Evolutionary conservation across 1,284 basidiomycete species (phyloP).

Genomic region (Leccinum pallidistipes): DNA sequence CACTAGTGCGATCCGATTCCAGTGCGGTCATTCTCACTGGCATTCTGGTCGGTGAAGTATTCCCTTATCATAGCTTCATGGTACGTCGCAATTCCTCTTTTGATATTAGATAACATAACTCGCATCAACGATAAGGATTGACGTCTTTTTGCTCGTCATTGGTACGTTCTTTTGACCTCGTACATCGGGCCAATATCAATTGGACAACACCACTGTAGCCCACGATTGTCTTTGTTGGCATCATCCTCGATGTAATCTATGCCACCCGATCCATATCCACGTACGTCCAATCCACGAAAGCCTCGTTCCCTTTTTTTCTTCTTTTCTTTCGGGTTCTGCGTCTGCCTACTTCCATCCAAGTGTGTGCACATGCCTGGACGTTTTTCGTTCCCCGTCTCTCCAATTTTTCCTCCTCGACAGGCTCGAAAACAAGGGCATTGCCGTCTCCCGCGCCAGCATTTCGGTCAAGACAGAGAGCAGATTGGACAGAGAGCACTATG

Average conservation of each 20-base stretch:
- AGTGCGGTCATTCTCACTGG: too few relatives aligned
- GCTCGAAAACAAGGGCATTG: slow-evolving; percentile 54
- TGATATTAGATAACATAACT: too few relatives aligned
- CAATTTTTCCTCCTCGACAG: slow-evolving; percentile 31
- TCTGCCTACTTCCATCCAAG: not conserved
- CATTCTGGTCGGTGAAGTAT: too few relatives aligned
- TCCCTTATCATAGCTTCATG: too few relatives aligned
- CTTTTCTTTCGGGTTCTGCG: not conserved
- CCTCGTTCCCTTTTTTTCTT: slow-evolving; percentile 36
- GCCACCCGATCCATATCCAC: slow-evolving; percentile 39
- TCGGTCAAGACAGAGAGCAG: slow-evolving; percentile 60
- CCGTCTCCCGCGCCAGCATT: slow-evolving; percentile 56
- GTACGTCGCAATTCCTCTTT: too few relatives aligned
- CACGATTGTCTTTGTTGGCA: slow-evolving; percentile 43
- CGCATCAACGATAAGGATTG: slow-evolving; percentile 33
- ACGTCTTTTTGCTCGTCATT: slow-evolving; percentile 40
- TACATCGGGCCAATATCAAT: not conserved
- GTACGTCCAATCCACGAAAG: slow-evolving; percentile 45
- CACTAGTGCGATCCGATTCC: too few relatives aligned
- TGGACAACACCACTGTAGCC: slow-evolving; percentile 37
- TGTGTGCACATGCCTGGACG: not conserved
- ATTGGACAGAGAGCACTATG: slow-evolving; percentile 59
- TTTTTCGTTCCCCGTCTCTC: too few relatives aligned
- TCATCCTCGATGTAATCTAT: slow-evolving; percentile 42
- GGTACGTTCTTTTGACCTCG: slow-evolving; percentile 27